Evolutionary conservation across 768 basidiomycete species (phyloP).

Genomic region (Suillus americanus): DNA sequence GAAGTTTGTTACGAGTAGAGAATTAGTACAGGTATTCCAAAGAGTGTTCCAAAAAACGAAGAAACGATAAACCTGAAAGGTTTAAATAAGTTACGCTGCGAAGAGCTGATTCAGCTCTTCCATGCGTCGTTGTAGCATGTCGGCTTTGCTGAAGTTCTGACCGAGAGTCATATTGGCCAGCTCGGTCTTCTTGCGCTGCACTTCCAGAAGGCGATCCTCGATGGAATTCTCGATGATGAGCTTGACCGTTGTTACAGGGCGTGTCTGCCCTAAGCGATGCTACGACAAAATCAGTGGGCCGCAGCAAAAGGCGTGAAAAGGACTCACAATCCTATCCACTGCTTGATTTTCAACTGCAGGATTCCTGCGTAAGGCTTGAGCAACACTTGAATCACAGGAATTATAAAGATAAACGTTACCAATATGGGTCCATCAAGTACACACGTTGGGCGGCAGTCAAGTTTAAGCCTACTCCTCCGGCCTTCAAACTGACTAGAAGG

Average conservation of each 20-base stretch:
- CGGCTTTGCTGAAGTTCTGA: constrained; percentile 82
- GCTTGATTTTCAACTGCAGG: constrained; percentile 98
- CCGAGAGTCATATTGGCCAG: constrained; percentile 94
- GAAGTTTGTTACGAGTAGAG: constrained; percentile 26
- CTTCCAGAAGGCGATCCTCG: constrained; percentile 88
- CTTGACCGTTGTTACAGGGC: constrained; percentile 88
- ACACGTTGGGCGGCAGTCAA: constrained; percentile 92
- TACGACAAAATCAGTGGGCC: constrained; percentile 27
- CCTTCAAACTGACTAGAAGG: constrained; percentile 91
- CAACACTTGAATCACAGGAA: constrained; percentile 3
- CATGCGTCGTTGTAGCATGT: constrained; percentile 82
- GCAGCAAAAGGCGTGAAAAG: background rate
- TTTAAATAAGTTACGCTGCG: constrained; percentile 38
- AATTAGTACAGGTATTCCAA: constrained; percentile 25
- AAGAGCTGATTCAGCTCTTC: constrained; percentile 85
- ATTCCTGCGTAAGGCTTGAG: constrained; percentile 57
- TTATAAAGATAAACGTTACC: constrained; percentile 43
- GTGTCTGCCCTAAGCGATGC: constrained; percentile 96
- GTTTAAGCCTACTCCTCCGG: constrained; percentile 96
- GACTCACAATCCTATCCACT: constrained; percentile 90
- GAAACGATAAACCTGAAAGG: constrained; percentile 15
- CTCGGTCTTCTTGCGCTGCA: constrained; percentile 93
- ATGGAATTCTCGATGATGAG: constrained; percentile 94
- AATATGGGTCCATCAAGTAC: constrained; percentile 97
- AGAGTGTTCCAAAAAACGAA: constrained; percentile 16